These are phyloP conservation scores for Saturnispora halmiae DNA, from an alignment of 805 yeast species.

Conservation along the genomic window DNA sequence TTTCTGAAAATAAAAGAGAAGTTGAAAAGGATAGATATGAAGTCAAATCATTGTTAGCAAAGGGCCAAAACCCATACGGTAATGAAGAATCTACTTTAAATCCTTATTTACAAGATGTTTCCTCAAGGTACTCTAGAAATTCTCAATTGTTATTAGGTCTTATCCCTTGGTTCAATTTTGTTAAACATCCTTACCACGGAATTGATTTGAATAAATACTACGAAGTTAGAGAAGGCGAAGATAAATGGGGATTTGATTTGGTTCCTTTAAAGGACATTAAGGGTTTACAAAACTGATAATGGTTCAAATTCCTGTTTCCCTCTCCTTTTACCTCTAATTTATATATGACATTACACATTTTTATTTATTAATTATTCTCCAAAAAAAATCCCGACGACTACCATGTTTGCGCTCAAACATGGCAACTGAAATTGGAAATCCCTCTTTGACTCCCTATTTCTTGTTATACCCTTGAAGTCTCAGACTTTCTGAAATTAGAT, in stretches of 20 bases:
- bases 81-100: slow-evolving; percentile 43
- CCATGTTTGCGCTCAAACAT: too few relatives aligned
- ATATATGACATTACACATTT: background rate
- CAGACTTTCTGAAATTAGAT: background rate
- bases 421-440: too few relatives aligned
- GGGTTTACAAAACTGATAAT: slow-evolving; percentile 17
- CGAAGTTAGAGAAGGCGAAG: slow-evolving; percentile 51
- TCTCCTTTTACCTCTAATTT: too few relatives aligned
- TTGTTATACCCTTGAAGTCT: background rate
- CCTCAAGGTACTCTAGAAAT: slow-evolving; percentile 70
- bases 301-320: too few relatives aligned
- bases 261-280: slow-evolving; percentile 44
- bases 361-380: too few relatives aligned
- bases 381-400: too few relatives aligned
- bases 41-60: slow-evolving; percentile 53
- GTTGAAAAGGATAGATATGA: slow-evolving; percentile 66
- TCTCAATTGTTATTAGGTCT: slow-evolving; percentile 51
- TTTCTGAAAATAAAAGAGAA: slow-evolving; percentile 62
- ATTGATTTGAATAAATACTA: slow-evolving; percentile 55
- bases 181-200: slow-evolving; percentile 75
- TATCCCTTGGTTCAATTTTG: slow-evolving; percentile 78
- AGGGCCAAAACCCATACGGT: slow-evolving; percentile 62
- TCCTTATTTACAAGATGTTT: slow-evolving; percentile 62
- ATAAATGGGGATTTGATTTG: slow-evolving; percentile 43
- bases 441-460: too few relatives aligned